A percentile compares a stretch with the other conserved stretches of the same genome.
These are phyloP conservation scores for Flaveria ramosissima DNA, from an alignment of 129 eudicot genomes.

Conservation along the genomic window DNA sequence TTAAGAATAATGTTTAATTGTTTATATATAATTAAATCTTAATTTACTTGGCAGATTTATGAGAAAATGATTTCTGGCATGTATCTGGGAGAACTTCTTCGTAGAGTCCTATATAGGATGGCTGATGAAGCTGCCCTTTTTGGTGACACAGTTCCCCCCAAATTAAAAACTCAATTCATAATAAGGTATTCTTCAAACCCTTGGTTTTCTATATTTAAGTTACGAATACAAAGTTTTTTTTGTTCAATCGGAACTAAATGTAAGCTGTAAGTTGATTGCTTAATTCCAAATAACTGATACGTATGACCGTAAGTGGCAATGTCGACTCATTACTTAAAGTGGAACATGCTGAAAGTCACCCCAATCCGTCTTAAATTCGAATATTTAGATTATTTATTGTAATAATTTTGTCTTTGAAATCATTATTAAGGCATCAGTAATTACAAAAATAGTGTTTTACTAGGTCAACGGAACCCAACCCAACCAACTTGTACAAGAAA, in stretches of 20 bases:
- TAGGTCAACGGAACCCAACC: no score
- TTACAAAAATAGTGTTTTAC: no score
- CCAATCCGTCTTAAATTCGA: not conserved
- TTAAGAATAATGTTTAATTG: not conserved
- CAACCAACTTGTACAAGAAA: no score
- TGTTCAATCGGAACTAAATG: not conserved
- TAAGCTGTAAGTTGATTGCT: not conserved
- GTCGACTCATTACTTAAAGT: not conserved
- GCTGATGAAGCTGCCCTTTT: conserved; percentile 88
- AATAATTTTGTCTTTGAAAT: not conserved
- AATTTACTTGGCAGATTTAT: conserved; percentile 46
- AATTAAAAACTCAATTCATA: conserved; percentile 59
- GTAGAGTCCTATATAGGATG: conserved; percentile 61
- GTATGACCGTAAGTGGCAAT: not conserved
- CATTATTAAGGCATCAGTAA: not conserved
- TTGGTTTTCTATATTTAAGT: not conserved
- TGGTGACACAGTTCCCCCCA: conserved; percentile 77
- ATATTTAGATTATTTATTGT: not conserved
- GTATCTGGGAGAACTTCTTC: conserved; percentile 93
- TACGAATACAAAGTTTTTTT: not conserved
- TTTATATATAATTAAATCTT: not conserved
- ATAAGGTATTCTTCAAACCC: conserved; percentile 55
- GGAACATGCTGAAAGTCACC: not conserved
- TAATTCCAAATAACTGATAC: not conserved
- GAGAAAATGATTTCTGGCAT: conserved; percentile 89